Evolutionary conservation across 2,329 filamentous ascomycete genomes (phyloP), one percentile per base, ranked within the genome.

Genomic region (Knufia petricola): DNA sequence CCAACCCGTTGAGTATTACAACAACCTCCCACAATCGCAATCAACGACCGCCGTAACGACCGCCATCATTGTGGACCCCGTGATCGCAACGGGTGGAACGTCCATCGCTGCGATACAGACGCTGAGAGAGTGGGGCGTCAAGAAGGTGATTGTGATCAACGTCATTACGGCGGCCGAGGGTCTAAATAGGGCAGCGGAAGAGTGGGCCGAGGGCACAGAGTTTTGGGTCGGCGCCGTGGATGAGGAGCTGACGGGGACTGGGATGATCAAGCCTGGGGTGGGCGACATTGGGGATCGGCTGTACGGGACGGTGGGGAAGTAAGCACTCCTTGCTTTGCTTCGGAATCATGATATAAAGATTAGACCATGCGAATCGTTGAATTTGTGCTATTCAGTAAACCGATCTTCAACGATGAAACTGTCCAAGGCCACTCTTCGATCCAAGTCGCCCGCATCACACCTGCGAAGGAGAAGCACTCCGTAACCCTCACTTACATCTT

Each of bases 1-100:
- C 49, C 81, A 87, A 60, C 87, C 89, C 2, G 89, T 95, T 50
- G 89, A 95, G 69, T 95, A 95, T 77, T 95, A 95, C 77, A 95
- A 95, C 74, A 95, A 95, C 68, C 81, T 95, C 17, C 88, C 88
- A 30, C 62, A 42, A 56, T 66, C 24, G 52, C 61, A 38, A 57
- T 63, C 32, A 47, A 55, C 34, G 38, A 55, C 24, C 2, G 65
- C 71, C 1, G 65, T 78, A 1, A 73, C 77, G 19, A 73, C 95
- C 10, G 88, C 88, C 51, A 85, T 95, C 62, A 72, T 95, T 48
- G 78, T 95, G 41, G 90, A 96, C 63, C 92, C 90, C 2, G 79
- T 96, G 58, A 94, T 96, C 62, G 92, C 90, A 1, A 96, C 92
- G 0, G 90, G 90, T 31, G 87, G 87, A 1, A 96, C 90, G 2